Evolutionary conservation across 1,284 basidiomycete genomes (phyloP), one percentile per base, ranked within the genome.

Genomic region (Baeospora myosura): DNA sequence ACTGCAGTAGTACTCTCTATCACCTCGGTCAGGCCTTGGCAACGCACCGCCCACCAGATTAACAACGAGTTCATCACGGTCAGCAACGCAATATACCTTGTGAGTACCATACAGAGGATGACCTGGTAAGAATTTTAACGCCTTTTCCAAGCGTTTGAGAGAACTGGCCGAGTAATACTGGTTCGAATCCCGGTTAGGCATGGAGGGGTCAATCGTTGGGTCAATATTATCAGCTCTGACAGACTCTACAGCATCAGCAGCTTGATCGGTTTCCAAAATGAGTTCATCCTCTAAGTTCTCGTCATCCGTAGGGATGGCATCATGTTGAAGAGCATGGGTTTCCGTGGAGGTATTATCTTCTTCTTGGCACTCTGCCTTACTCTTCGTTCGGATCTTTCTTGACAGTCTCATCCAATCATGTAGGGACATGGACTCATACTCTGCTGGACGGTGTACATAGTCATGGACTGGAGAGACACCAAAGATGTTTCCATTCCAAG

Each of bases 381-480:
- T n/a, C n/a, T n/a, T n/a, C n/a, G n/a, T n/a, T n/a, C n/a, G n/a
- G n/a, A n/a, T n/a, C n/a, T n/a, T n/a, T n/a, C 5, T 49, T 29
- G 43, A 54, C 56, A 5, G 58, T 45, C 22, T 48, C 42, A 51
- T 43, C 54, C 53, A 59, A 22, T 56, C 49, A 52, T 58, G 56
- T 14, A 55, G 21, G 28, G 24, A 26, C 32, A 55, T 28, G 21
- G 34, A 2, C n/a, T 50, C 46, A n/a, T 53, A 38, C 3, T 46
- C 45, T 6, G 16, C 16, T 5, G 49, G 41, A 4, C 52, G 28
- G 22, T 54, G 47, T 8, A 55, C 3, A n/a, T 47, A 17, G 10
- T 28, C 25, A 33, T 47, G 48, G n/a, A n/a, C 22, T 23, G 28
- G 16, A 5, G 6, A 36, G 7, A 52, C 8, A 8, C 49, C 48